Percentiles rank a stretch among this genome's conserved stretches.
These are phyloP conservation scores for Fonsecaea multimorphosa DNA, from an alignment of 2,329 filamentous ascomycete species.

Conservation along the genomic window DNA sequence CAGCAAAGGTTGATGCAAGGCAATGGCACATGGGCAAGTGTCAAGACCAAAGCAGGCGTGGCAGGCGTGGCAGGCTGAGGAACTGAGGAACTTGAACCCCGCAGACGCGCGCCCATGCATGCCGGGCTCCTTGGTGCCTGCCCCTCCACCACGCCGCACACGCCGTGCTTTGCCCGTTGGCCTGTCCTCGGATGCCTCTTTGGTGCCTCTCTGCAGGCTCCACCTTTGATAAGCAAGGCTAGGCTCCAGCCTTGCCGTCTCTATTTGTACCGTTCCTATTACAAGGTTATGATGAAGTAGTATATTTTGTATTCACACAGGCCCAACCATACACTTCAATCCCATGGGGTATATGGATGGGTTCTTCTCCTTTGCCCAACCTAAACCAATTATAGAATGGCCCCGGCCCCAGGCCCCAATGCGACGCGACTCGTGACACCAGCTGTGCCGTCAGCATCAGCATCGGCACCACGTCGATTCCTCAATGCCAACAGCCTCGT, in stretches of 20 bases:
- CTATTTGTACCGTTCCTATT: not conserved
- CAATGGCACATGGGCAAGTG: no score
- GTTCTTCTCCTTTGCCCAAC: constrained; percentile 7
- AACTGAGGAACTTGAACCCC: no score
- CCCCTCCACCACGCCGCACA: constrained; percentile 1
- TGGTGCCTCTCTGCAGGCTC: not conserved
- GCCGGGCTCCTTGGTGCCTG: not conserved
- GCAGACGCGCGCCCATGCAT: constrained; percentile 11
- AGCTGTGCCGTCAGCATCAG: constrained; percentile 3
- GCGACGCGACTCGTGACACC: constrained; percentile 6
- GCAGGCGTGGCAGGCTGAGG: no score
- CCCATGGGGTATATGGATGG: constrained; percentile 27
- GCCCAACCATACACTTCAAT: constrained; percentile 27
- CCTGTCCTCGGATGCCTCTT: constrained; percentile 2
- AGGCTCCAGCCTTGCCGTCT: constrained; percentile 4
- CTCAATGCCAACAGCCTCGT: not conserved
- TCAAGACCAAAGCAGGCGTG: constrained; percentile 8
- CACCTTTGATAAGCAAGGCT: constrained; percentile 11
- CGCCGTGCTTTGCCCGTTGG: not conserved
- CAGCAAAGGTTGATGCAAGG: not conserved
- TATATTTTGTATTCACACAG: constrained; percentile 31
- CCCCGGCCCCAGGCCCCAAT: constrained; percentile 9
- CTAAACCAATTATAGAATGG: constrained; percentile 28
- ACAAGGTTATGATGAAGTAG: not conserved
- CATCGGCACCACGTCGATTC: not conserved